These are phyloP conservation scores for Neonectria punicea DNA, from an alignment of 2,329 filamentous ascomycete species.

Conservation along the genomic window DNA sequence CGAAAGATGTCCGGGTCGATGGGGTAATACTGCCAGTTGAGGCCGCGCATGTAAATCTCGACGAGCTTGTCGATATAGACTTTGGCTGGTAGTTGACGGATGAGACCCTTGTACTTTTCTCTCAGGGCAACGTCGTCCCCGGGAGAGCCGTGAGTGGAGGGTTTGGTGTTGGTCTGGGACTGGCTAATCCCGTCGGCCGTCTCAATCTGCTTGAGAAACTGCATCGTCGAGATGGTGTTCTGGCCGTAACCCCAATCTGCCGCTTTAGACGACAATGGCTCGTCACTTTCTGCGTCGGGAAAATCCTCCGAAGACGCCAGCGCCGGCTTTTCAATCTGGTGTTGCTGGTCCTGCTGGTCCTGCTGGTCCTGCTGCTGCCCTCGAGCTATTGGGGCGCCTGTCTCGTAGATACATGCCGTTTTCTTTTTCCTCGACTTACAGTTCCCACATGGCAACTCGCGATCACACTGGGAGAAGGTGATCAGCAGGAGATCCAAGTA, in stretches of 20 bases:
- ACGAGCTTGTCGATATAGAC: constrained; percentile 65
- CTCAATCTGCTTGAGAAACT: constrained; percentile 66
- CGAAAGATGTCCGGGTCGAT: constrained; percentile 65
- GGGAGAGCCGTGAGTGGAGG: constrained; percentile 25
- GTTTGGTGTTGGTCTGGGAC: neutral
- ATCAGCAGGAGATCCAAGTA: constrained; percentile 12
- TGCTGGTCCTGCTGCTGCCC: constrained; percentile 37
- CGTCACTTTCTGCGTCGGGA: constrained; percentile 26
- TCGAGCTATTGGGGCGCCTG: constrained; percentile 56
- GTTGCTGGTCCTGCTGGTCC: constrained; percentile 7
- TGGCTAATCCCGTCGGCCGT: constrained; percentile 47
- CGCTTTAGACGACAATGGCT: constrained; percentile 54
- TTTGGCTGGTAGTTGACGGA: constrained; percentile 67
- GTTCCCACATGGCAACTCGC: constrained; percentile 68
- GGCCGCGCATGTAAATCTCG: constrained; percentile 64
- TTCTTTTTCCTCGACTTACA: constrained; percentile 68
- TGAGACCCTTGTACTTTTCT: constrained; percentile 68
- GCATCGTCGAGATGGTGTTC: constrained; percentile 62
- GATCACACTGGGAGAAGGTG: constrained; percentile 61
- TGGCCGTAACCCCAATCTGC: constrained; percentile 66
- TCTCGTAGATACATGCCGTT: constrained; percentile 67
- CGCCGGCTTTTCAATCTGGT: constrained; percentile 7
- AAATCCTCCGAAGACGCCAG: constrained; percentile 5
- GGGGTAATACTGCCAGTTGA: constrained; percentile 69
- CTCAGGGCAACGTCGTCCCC: constrained; percentile 53